Base-by-base conservation (phyloP, 306 rosid species). In the Sicyos baderoa region DNA sequence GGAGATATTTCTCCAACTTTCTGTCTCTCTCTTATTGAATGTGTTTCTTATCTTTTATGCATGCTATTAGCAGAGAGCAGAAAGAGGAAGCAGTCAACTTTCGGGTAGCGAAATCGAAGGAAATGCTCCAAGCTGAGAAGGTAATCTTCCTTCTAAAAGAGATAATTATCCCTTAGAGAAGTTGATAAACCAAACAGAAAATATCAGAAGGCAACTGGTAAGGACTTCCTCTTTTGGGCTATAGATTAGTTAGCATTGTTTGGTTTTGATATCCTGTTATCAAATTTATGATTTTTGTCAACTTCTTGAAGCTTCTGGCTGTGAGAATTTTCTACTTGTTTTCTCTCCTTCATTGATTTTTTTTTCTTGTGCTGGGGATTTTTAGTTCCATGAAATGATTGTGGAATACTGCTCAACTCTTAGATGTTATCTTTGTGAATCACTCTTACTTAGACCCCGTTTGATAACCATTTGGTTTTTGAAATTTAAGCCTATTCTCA, bases 41-140 rank as follows among this genome's bases (percentile, higher is more conserved):
- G 53, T 2, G 6, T 27, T 53, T 18, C 67, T 69, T 59, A 54
- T 76, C 7, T 37, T 58, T 48, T 64, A 9, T 74, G 62, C 42
- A 32, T 47, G 47, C 54, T 42, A 65, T 16, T 54, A 74, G 69
- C 84, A 92, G 96, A 82, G 70, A 44, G 80, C 96, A 92, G 76
- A 89, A 87, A 76, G 96, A 92, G 79, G 97, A 87, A 79, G 97
- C 92, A 74, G 88, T 92, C 68, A 64, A 74, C 68, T 92, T 84
- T 76, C 95, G 95, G 72, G 74, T 77, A 68, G 76, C 83, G 52
- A 92, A 89, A 83, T 61, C 88, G 67, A 76, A 75, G 40, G 97
- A 89, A 82, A 89, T 89, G 79, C 74, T 69, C 84, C 91, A 82
- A 78, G 72, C 82, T 54, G 97, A 89, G 85, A 89, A 89, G 97